Base-by-base conservation (phyloP, 176 grass and related monocot genomes). In the Carex cristatella region DNA sequence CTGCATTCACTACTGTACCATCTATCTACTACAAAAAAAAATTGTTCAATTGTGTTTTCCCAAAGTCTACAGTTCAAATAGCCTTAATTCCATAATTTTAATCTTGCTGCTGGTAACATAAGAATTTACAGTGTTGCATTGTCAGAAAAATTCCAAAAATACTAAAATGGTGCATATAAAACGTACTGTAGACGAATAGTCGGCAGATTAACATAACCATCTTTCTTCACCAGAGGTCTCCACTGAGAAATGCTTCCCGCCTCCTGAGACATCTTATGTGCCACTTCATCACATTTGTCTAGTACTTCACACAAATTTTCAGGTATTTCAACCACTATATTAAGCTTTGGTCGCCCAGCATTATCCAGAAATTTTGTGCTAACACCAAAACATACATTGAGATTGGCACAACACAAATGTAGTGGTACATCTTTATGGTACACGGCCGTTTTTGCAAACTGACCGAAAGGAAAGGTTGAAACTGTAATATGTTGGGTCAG, bases 141-240 rank as follows among this genome's bases (percentile, higher is more conserved):
- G 5, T 56, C 69, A 15, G 16, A 69, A 2, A 7, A 23, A 53
- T 31, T 62, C 79, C 4, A 44, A 14, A 65, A 30, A 59, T 42
- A 85, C 49, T 69, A 62, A 33, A 86, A 88, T 23, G 11, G 49
- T 33, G 31, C 16, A 54, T 68, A 62, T 70, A 69, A 30, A 75
- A 79, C 96, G 83, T 86, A 99, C 96, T 94, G 90, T n/a, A 99
- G 76, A 35, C 96, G 91, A 23, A 95, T 61, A 4, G 77, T 94
- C 18, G 85, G 90, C 19, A 42, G 72, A 88, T 89, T 89, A n/a
- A 90, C 78, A 23, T 89, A 89, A 51, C 88, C 91, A 65, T 88
- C 87, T 76, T 93, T 95, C 84, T 86, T 95, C 28, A 94, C 40
- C 87, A 94, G 0, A 48, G 91, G 31, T 87, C 91, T 95, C 96